Conservation (phyloP, 495 filamentous ascomycete species). For the Margaritispora aquatica region DNA sequence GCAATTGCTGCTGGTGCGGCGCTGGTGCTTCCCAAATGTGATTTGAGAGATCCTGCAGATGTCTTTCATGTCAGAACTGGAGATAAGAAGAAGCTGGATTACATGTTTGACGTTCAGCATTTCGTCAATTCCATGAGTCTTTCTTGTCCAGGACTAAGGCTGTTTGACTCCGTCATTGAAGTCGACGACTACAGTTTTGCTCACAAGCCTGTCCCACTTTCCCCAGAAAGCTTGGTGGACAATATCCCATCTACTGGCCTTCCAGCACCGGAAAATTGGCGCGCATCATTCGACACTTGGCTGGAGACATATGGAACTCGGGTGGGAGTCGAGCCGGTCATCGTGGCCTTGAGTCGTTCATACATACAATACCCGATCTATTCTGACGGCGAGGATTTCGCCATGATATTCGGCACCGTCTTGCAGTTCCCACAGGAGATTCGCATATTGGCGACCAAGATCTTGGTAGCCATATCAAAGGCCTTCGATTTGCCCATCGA, state of each 20-base stretch:
- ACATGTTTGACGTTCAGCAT: constrained; percentile 17
- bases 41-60: constrained; percentile 6
- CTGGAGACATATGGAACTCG: not conserved
- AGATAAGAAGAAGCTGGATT: not conserved
- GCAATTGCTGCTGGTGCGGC: constrained; percentile 22
- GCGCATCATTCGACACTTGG: constrained; percentile 12
- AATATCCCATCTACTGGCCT: constrained; percentile 3
- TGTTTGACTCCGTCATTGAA: not conserved
- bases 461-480: constrained; percentile 3
- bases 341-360: constrained; percentile 11
- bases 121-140: constrained; percentile 11
- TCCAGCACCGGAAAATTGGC: constrained; percentile 11
- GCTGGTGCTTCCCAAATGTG: constrained; percentile 16
- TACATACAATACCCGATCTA: constrained; percentile 16
- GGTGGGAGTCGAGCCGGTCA: not conserved
- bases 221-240: constrained; percentile 9
- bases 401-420: constrained; percentile 15
- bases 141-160: constrained; percentile 9
- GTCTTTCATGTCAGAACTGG: not conserved
- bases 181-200: not conserved
- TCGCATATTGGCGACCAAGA: constrained; percentile 10
- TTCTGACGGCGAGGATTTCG: constrained; percentile 12
- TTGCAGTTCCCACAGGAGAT: constrained; percentile 17
- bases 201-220: not conserved
- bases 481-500: not conserved